Percentiles rank a stretch among this genome's conserved stretches.
These are phyloP conservation scores for Ceratobasidium sp. DNA, from an alignment of 1,284 basidiomycete genomes.

Conservation along the genomic window DNA sequence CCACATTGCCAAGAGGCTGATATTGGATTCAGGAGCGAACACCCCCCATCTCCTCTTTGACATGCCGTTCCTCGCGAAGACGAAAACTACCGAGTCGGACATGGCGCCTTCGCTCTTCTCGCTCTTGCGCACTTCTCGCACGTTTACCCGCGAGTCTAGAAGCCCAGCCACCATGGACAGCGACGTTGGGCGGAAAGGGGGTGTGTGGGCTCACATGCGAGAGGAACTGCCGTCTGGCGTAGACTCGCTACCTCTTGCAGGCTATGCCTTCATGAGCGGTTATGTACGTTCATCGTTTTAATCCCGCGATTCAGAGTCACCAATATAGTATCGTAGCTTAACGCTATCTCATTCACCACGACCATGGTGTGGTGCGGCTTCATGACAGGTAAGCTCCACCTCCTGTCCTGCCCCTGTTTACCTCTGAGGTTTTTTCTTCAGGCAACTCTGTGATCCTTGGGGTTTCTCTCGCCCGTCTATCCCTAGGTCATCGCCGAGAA, in stretches of 20 bases:
- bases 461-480: conserved; percentile 12
- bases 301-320: too few relatives aligned
- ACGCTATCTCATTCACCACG: conserved; percentile 22
- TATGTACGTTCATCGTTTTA: conserved; percentile 14
- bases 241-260: conserved; percentile 15
- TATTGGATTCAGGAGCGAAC: background rate
- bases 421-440: background rate
- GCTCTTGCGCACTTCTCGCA: background rate
- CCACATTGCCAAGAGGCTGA: background rate
- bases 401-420: background rate
- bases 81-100: background rate
- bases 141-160: conserved; percentile 19
- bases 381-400: conserved; percentile 5
- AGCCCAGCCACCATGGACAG: background rate
- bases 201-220: conserved; percentile 2
- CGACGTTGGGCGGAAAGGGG: background rate
- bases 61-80: conserved; percentile 23
- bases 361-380: conserved; percentile 27
- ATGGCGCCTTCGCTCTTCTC: conserved; percentile 9
- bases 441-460: conserved; percentile 34
- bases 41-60: background rate
- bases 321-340: background rate
- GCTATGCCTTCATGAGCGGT: conserved; percentile 33
- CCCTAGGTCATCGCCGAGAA: conserved; percentile 20
- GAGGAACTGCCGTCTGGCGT: conserved; percentile 31